Conservation (phyloP, 2,329 filamentous ascomycete species). For the Tolypocladium inflatum region DNA sequence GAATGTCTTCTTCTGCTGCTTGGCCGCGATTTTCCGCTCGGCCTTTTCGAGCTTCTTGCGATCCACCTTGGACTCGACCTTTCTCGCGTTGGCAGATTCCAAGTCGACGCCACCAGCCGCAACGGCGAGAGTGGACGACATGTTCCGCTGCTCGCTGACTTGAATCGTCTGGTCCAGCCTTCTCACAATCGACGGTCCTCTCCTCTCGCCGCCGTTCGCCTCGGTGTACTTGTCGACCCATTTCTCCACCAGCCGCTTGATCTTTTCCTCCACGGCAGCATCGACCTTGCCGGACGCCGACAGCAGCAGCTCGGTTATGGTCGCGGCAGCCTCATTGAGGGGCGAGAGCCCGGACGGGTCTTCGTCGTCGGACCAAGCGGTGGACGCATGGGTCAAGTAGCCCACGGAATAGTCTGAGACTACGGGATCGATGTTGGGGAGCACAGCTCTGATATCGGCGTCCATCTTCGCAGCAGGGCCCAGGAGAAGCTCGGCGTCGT, state of each 20-base stretch:
- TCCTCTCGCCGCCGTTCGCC: constrained; percentile 60
- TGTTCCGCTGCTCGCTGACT: constrained; percentile 86
- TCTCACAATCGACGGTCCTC: constrained; percentile 67
- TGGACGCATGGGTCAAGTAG: constrained; percentile 89
- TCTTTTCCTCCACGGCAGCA: constrained; percentile 60
- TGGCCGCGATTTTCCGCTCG: constrained; percentile 92
- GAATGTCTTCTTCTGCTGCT: constrained; percentile 97
- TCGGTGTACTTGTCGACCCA: constrained; percentile 77
- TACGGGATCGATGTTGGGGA: constrained; percentile 81
- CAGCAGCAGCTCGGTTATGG: constrained; percentile 79
- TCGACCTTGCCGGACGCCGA: constrained; percentile 86
- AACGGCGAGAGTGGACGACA: constrained; percentile 89
- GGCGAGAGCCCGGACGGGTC: constrained; percentile 64
- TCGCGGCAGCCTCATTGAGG: constrained; percentile 71
- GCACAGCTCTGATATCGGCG: constrained; percentile 71
- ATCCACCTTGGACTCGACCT: constrained; percentile 96
- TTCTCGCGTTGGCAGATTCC: constrained; percentile 84
- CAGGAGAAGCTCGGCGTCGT: too few relatives aligned
- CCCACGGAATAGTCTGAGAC: constrained; percentile 89
- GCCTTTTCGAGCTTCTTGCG: constrained; percentile 99
- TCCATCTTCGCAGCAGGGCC: constrained; percentile 51
- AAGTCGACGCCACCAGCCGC: constrained; percentile 79
- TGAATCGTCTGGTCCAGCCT: constrained; percentile 91
- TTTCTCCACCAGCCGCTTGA: constrained; percentile 77
- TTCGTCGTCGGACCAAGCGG: constrained; percentile 64